Percentiles rank a stretch among this genome's conserved stretches.
Evolutionary conservation across 805 yeast species (phyloP).

Genomic region (Cyberlindnera veronae): DNA sequence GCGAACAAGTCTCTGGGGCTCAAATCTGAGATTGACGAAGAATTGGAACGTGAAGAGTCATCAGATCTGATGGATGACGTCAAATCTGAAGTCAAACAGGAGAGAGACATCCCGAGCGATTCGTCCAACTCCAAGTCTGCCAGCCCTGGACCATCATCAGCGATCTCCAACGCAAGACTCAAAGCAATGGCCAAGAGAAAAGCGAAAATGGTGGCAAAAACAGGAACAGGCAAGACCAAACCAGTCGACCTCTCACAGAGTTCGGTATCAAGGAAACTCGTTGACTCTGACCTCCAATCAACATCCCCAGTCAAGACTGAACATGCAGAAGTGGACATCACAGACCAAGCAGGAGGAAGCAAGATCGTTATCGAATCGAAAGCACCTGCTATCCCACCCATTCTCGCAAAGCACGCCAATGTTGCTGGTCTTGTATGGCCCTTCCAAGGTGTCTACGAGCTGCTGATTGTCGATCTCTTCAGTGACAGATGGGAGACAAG

Average conservation of each 20-base stretch:
- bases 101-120: not conserved
- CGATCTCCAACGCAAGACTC: conserved; percentile 65
- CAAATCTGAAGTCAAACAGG: conserved; percentile 1
- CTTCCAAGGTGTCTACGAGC: conserved; percentile 87
- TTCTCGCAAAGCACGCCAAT: conserved; percentile 65
- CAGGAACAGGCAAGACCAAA: conserved; percentile 38
- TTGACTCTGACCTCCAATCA: conserved; percentile 27
- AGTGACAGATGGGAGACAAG: conserved; percentile 90
- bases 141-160: conserved; percentile 8
- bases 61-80: conserved; percentile 12
- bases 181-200: conserved; percentile 92
- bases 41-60: conserved; percentile 18
- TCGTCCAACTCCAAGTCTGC: conserved; percentile 7
- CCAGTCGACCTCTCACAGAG: conserved; percentile 72
- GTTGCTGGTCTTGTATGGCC: conserved; percentile 85
- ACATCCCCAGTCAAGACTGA: conserved; percentile 17
- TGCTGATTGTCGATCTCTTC: conserved; percentile 73
- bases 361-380: conserved; percentile 83
- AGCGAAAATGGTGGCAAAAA: conserved; percentile 68
- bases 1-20: conserved; percentile 41
- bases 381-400: conserved; percentile 58
- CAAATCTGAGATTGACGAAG: conserved; percentile 31
- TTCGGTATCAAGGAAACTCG: conserved; percentile 56
- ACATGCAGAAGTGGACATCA: conserved; percentile 48
- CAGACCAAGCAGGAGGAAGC: conserved; percentile 75